These are phyloP conservation scores for Penicillium brevicompactum DNA, from an alignment of 2,329 filamentous ascomycete genomes.

Conservation along the genomic window DNA sequence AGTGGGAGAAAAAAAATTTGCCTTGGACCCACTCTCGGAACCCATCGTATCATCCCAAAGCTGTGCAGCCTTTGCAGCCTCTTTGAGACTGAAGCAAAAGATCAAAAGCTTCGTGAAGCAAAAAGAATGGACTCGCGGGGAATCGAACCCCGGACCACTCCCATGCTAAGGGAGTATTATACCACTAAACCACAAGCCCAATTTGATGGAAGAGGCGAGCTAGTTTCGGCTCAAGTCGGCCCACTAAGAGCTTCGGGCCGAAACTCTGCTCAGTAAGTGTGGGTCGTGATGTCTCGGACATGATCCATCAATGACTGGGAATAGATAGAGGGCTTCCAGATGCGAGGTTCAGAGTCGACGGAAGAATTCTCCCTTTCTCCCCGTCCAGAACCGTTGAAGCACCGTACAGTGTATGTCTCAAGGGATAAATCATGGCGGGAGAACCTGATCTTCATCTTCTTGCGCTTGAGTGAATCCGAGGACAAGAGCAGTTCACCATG, in stretches of 20 bases:
- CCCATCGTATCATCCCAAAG: background rate
- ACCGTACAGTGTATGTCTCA: constrained; percentile 20
- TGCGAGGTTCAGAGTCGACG: constrained; percentile 15
- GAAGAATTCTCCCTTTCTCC: constrained; percentile 11
- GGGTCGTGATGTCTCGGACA: constrained; percentile 12
- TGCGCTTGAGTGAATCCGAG: constrained; percentile 21
- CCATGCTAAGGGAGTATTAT: constrained; percentile 53
- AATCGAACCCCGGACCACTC: constrained; percentile 54
- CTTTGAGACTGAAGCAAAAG: background rate
- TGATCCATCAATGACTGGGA: constrained; percentile 28
- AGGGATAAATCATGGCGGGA: constrained; percentile 30
- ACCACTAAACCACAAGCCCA: constrained; percentile 50
- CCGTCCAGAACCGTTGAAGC: constrained; percentile 19
- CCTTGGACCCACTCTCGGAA: background rate
- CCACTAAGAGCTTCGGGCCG: constrained; percentile 1
- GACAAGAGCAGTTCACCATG: constrained; percentile 36
- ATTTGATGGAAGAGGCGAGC: constrained; percentile 6
- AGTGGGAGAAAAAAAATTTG: background rate
- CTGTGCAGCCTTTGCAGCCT: too few relatives aligned
- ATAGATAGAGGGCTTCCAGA: constrained; percentile 25
- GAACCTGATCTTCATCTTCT: constrained; percentile 37
- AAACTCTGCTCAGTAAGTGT: background rate
- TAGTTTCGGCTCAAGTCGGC: constrained; percentile 4
- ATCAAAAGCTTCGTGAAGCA: constrained; percentile 1
- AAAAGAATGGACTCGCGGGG: constrained; percentile 48